Conservation (phyloP, 441 rosid species). For the Pelargonium australe region DNA sequence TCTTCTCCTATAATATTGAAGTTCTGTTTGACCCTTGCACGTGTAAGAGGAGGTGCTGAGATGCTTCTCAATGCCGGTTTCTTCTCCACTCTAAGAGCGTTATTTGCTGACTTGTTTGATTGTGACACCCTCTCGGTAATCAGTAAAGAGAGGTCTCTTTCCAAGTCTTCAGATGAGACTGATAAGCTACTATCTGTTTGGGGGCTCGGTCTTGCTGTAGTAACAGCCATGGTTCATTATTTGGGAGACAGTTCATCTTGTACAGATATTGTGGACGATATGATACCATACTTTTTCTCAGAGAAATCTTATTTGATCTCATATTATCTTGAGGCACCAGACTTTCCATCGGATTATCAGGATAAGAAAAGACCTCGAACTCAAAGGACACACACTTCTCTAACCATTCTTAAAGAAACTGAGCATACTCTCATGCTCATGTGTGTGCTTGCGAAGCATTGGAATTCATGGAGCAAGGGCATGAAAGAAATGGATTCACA, state of each 20-base stretch:
- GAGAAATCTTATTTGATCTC: slow-evolving; percentile 70
- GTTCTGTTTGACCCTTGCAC: slow-evolving; percentile 74
- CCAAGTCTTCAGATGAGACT: slow-evolving; percentile 32
- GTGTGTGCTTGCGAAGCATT: slow-evolving; percentile 62
- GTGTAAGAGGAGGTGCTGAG: slow-evolving; percentile 76
- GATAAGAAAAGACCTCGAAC: slow-evolving; percentile 64
- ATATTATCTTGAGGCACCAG: slow-evolving; percentile 65
- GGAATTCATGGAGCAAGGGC: slow-evolving; percentile 70
- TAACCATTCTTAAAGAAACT: slow-evolving; percentile 67
- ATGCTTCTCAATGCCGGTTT: slow-evolving; percentile 75
- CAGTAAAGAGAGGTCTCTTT: slow-evolving; percentile 29
- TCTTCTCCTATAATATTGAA: slow-evolving; percentile 52
- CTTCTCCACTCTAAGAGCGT: slow-evolving; percentile 53
- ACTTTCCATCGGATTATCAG: slow-evolving; percentile 53
- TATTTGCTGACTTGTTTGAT: slow-evolving; percentile 49
- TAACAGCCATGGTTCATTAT: slow-evolving; percentile 73
- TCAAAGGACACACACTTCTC: slow-evolving; percentile 58
- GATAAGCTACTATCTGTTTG: slow-evolving; percentile 62
- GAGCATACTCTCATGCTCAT: slow-evolving; percentile 79
- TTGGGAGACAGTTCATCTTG: slow-evolving; percentile 46
- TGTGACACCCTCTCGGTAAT: slow-evolving; percentile 34
- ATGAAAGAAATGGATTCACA: slow-evolving; percentile 71
- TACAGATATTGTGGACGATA: slow-evolving; percentile 43
- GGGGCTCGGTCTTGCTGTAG: slow-evolving; percentile 83
- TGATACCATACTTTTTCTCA: slow-evolving; percentile 61